Base-by-base conservation (phyloP, 2,329 filamentous ascomycete genomes). In the Biscogniauxia mediterranea region DNA sequence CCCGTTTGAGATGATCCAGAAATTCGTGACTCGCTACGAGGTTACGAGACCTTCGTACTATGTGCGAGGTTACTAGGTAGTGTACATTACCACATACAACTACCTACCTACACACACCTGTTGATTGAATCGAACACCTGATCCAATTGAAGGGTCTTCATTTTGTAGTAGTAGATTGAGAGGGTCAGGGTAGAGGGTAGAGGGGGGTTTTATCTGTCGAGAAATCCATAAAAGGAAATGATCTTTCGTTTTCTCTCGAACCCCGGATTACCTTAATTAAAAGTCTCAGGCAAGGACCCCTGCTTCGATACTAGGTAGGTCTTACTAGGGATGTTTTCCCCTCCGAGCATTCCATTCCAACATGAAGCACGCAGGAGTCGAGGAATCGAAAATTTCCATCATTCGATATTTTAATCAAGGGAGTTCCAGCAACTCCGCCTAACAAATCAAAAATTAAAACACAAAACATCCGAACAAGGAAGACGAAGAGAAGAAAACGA, bases 241-340 rank as follows among this genome's bases (percentile, higher is more conserved):
- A 32, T 32, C 28, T 32, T 32, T 32, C 28, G 7, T 32, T 32
- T 32, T 32, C 50, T 21, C 19, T 25, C 19, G 8, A 52, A 60
- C 60, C 60, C 62, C 59, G 50, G 61, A 61, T 58, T 63, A 65
- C 56, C 59, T 61, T 65, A 63, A 64, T 65, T 61, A 65, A 65
- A 67, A 54, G n/a, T 60, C 58, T 50, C 42, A 58, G 56, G 54
- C 58, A 52, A 46, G 57, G 56, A 58, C 55, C 63, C 64, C 54
- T 66, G 63, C 52, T 54, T 32, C 32, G 57, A 56, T 21, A 21
- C 23, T 23, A 23, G 23, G 23, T 23, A 19, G 9, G 19, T 20
- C 61, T 63, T 56, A 32, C 2, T 8, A 6, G 63, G 46, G 38
- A 17, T 57, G 54, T 52, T n/a, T 23, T 23, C 2, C 26, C 51